phyloP scores from a whole-genome alignment of 306 rosid genomes.

The Mucuna pruriens region DNA sequence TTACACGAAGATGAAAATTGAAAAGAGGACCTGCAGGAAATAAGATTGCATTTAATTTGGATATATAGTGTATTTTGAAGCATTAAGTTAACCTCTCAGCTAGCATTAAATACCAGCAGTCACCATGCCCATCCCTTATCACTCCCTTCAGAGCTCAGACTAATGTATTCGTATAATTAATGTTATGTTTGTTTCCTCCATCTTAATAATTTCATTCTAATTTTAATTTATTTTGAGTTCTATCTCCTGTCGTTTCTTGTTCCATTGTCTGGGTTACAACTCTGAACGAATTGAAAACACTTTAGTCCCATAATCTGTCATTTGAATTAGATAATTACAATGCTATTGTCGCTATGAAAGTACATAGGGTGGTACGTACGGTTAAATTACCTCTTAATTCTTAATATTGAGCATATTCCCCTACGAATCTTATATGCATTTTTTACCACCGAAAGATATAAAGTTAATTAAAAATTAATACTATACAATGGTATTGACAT shows the following conservation, averaged over 20 bases:
- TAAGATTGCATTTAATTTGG: slow-evolving; percentile 8
- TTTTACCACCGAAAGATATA: not conserved
- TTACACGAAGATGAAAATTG: not conserved
- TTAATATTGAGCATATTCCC: slow-evolving; percentile 21
- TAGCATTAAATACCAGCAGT: slow-evolving; percentile 20
- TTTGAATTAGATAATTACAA: slow-evolving; percentile 37
- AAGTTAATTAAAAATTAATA: not conserved
- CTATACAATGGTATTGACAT: not conserved
- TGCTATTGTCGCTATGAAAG: slow-evolving; percentile 41
- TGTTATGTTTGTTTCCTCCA: slow-evolving; percentile 14
- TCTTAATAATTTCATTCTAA: not conserved
- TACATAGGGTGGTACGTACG: slow-evolving; percentile 38
- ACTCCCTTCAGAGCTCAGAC: slow-evolving; percentile 15
- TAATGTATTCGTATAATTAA: slow-evolving; percentile 30
- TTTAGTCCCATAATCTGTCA: slow-evolving; percentile 39
- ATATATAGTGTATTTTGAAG: slow-evolving; percentile 3
- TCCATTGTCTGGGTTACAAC: slow-evolving; percentile 49
- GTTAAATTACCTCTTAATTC: not conserved
- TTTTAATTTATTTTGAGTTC: slow-evolving; percentile 28
- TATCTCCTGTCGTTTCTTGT: slow-evolving; percentile 40
- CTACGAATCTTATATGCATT: not conserved
- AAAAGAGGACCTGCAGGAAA: slow-evolving; percentile 20
- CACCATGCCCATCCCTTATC: slow-evolving; percentile 1
- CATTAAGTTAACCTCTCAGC: slow-evolving; percentile 1
- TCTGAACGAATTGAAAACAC: slow-evolving; percentile 41